Base-by-base conservation (phyloP, 2,329 filamentous ascomycete species). In the Metarhizium album region DNA sequence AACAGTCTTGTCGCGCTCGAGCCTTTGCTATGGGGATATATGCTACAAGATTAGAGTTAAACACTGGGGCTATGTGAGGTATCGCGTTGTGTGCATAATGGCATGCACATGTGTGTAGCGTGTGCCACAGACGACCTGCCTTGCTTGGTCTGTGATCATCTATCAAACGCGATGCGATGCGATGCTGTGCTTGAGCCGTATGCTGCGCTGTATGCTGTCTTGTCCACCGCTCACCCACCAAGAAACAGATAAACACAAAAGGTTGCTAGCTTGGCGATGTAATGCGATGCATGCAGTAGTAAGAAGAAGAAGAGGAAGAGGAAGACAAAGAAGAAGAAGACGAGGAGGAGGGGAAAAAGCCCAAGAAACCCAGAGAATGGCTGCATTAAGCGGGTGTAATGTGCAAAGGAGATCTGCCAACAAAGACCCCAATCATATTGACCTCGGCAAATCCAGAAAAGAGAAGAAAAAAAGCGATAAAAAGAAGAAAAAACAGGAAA, bases 21-120 rank as follows among this genome's bases (percentile, higher is more conserved):
- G 58, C 59, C 53, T 63, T 62, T 66, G 64, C 59, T 63, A 62
- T 56, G 42, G 48, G 62, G 64, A 62, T 66, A 66, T 66, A 65
- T 65, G 60, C 60, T 64, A 60, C 57, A 65, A 62, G 55, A 58
- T 57, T 65, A 55, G 51, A 60, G 55, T 18, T 51, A 54, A 52
- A 49, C 52, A 50, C 54, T 46, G 49, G 45, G 40, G 53, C n/a
- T 50, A 42, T 50, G 46, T 42, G 42, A 29, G 27, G 20, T 24
- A 24, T 24, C 24, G 22, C 38, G 9, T 18, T 40, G 37, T 11
- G 35, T 38, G 35, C 29, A 11, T 31, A 5, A 31, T 11, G 33
- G 11, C 33, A 4, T 14, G 33, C 11, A 35, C 33, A 46, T 18
- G 40, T n/a, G n/a, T n/a, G n/a, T n/a, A n/a, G n/a, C n/a, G n/a